Conservation (phyloP, 495 filamentous ascomycete genomes). For the Aspergillus baeticus region DNA sequence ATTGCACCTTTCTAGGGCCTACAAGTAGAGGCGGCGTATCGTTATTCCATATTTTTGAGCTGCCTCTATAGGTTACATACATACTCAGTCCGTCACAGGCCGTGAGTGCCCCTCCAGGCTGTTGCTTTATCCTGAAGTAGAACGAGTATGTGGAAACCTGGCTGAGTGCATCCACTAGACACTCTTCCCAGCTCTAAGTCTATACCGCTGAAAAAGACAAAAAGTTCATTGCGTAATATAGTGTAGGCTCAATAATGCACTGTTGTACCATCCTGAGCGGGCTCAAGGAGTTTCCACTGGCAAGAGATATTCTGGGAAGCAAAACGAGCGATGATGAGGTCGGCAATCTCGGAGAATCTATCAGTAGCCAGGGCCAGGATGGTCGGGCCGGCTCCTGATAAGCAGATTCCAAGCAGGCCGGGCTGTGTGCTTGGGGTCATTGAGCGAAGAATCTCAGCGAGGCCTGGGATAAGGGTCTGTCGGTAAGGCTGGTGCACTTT, state of each 20-base stretch:
- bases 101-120: not conserved
- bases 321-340: conserved; percentile 70
- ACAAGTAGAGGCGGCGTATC: too few species aligned
- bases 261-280: conserved; percentile 77
- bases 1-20: too few species aligned
- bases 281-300: conserved; percentile 83
- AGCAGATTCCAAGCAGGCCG: conserved; percentile 86
- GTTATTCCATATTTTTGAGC: too few species aligned
- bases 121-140: not conserved
- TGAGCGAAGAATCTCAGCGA: conserved; percentile 84
- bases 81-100: not conserved
- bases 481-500: conserved; percentile 95
- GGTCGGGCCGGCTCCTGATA: conserved; percentile 91
- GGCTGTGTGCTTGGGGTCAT: conserved; percentile 82
- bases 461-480: conserved; percentile 80
- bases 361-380: conserved; percentile 88
- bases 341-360: conserved; percentile 82
- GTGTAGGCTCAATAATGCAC: conserved; percentile 35
- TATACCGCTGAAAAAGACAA: not conserved
- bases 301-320: conserved; percentile 68
- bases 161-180: not conserved
- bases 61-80: not conserved
- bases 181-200: not conserved
- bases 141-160: not conserved
- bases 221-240: not conserved